Evolutionary conservation across 108 stramenopile genomes (phyloP), one percentile per base, ranked within the genome.

Genomic region (Thalassiosira profunda): DNA sequence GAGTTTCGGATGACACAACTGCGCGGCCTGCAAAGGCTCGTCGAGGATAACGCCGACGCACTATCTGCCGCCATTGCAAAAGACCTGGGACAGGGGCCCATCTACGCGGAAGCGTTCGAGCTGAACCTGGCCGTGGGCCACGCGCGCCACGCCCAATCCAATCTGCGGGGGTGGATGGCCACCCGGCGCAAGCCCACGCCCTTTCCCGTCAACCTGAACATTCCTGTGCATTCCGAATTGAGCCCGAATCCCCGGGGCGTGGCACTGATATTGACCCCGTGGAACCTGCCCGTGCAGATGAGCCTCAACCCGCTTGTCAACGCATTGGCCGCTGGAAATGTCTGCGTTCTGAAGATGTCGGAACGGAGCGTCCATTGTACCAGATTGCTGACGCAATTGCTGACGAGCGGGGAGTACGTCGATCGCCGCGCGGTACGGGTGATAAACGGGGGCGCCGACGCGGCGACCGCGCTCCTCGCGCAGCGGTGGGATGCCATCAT

Each of bases 241-340:
- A 34, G 24, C 0, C 59, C 38, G 5, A 35, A 62, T 1, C 70
- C 70, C 0, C 49, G 58, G 10, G 70, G 70, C 12, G 56, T 72
- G 0, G 60, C 47, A 12, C 65, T 89, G 45, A 72, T 93, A 12
- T 82, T 96, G 18, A 76, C 79, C 2, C 91, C 98, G 4, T 98
- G 81, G 77, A 98, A 98, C 63, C 94, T 86, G 58, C 96, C 98
- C 3, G 11, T 97, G 29, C 28, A 24, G 0, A 63, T 96, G 35
- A 28, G 55, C 9, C 56, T 96, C 9, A 40, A 61, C 29, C 92
- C 93, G 8, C 55, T 89, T 0, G 58, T 82, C 10, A 90, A 85
- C 6, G 81, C 86, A 6, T 56, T 98, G 17, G 91, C 88, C 7
- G 96, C 87, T 1, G 98, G 98, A 6, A 97, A 97, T 79, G 80